Conservation (phyloP, 164 flowering plant species). For the Umbilicus rupestris region DNA sequence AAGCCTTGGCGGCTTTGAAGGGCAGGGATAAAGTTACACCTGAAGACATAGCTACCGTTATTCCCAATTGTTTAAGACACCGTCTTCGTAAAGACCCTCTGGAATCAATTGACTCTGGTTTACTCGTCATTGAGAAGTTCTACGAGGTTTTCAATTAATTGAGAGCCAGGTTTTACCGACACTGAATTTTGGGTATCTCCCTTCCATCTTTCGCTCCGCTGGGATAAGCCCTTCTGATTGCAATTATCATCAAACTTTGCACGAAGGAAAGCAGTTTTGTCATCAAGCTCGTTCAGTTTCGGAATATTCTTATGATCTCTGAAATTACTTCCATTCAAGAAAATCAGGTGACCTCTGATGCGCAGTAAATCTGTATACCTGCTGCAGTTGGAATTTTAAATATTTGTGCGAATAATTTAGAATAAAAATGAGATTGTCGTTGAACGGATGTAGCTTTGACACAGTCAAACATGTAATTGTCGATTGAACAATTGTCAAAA, state of each 20-base stretch:
- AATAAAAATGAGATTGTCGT: no score
- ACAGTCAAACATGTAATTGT: no score
- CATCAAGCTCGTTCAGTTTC: no score
- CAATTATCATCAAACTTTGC: background rate
- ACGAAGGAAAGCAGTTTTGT: no score
- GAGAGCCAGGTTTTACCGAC: background rate
- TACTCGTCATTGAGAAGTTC: slow-evolving; percentile 88
- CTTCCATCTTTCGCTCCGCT: background rate
- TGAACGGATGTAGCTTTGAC: no score
- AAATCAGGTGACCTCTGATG: slow-evolving; percentile 65
- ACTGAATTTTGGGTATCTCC: background rate
- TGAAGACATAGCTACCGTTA: slow-evolving; percentile 92
- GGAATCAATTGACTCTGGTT: slow-evolving; percentile 93
- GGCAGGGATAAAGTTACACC: slow-evolving; percentile 73
- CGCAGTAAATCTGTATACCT: slow-evolving; percentile 61
- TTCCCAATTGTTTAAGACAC: slow-evolving; percentile 93
- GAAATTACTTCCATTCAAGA: slow-evolving; percentile 43
- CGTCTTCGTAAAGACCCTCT: slow-evolving; percentile 91
- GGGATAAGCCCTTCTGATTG: background rate
- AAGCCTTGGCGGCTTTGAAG: slow-evolving; percentile 84
- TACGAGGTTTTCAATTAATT: slow-evolving; percentile 75
- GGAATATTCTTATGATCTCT: no score
- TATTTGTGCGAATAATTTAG: no score
- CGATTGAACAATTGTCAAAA: no score
- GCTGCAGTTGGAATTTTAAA: slow-evolving; percentile 73